Conservation (phyloP, 2,329 filamentous ascomycete genomes). For the Colletotrichum tropicale region DNA sequence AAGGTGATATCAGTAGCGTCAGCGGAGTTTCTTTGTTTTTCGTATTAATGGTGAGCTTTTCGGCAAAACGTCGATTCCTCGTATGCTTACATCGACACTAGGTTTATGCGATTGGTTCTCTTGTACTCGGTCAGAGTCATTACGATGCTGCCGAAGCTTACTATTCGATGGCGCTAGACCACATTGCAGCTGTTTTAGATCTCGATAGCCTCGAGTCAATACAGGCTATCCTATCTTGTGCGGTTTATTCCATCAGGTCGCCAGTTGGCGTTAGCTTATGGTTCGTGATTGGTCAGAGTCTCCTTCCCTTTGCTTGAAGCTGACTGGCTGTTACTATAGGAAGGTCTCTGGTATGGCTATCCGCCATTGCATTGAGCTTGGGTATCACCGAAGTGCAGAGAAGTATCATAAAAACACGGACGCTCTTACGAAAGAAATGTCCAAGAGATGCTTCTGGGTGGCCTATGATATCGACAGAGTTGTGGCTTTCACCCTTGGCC, state of each 20-base stretch:
- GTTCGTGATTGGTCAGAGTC: constrained; percentile 3
- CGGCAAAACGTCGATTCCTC: not conserved
- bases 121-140: constrained; percentile 4
- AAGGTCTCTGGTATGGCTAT: constrained; percentile 37
- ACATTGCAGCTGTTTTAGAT: constrained; percentile 22
- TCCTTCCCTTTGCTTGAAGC: no score
- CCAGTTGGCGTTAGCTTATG: constrained; percentile 30
- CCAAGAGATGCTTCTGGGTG: constrained; percentile 34
- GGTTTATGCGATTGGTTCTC: constrained; percentile 23
- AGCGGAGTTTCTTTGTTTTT: constrained; percentile 16
- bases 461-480: constrained; percentile 36
- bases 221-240: constrained; percentile 34
- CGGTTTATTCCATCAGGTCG: constrained; percentile 34
- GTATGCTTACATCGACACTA: not conserved
- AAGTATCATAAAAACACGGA: constrained; percentile 16
- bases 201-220: constrained; percentile 34
- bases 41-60: constrained; percentile 19
- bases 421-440: constrained; percentile 29
- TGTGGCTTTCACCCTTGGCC: constrained; percentile 33
- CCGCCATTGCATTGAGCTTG: constrained; percentile 36
- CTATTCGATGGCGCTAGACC: constrained; percentile 25
- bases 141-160: not conserved
- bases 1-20: not conserved
- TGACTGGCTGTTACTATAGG: not conserved
- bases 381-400: constrained; percentile 34